Base-by-base conservation (phyloP, 208 protist species). In the Acanthamoeba culbertsoni region DNA sequence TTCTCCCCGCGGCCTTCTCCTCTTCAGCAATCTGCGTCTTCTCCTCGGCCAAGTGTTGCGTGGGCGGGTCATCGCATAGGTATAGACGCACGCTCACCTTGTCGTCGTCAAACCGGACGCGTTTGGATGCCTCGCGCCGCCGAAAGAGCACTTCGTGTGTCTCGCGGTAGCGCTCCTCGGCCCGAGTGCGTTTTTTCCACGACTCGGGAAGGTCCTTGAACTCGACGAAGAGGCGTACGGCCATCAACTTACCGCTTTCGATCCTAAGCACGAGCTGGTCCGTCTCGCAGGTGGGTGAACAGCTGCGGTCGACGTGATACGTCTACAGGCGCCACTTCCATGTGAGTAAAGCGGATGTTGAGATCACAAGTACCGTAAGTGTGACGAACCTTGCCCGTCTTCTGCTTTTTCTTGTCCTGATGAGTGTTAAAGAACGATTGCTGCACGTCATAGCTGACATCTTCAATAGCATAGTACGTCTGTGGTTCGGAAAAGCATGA, bases 381-480 rank as follows among this genome's bases (percentile, higher is more conserved):
- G n/a, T n/a, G n/a, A n/a, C n/a, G n/a, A n/a, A 79, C 68, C 68
- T 79, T 79, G 4, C 68, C 68, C 4, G 68, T 79, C 68, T 79
- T 79, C 26, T 79, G 68, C 6, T 42, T 33, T 42, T 79, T 79
- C 68, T 79, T 79, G 37, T 79, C 68, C 4, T 31, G 18, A 4
- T 16, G 35, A 23, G 6, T 48, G 18, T 3, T 63, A 18, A 65
- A 65, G 35, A 31, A 62, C 6, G 51, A 88, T 14, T 65, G 79
- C 45, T 88, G 48, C 79, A 88, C 79, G 26, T 88, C 79, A 48
- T 65, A 88, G 79, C 79, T 88, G 51, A 63, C 43, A 33, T 88
- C 79, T 48, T 88, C 14, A 18, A 88, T n/a, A 6, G 45, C 16
- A n/a, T 88, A 88, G 48, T 16, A 7, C 4, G 62, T 35, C 79